These are phyloP conservation scores for Lenwebbia sp. DNA, from an alignment of 345 rosid genomes.

Conservation along the genomic window DNA sequence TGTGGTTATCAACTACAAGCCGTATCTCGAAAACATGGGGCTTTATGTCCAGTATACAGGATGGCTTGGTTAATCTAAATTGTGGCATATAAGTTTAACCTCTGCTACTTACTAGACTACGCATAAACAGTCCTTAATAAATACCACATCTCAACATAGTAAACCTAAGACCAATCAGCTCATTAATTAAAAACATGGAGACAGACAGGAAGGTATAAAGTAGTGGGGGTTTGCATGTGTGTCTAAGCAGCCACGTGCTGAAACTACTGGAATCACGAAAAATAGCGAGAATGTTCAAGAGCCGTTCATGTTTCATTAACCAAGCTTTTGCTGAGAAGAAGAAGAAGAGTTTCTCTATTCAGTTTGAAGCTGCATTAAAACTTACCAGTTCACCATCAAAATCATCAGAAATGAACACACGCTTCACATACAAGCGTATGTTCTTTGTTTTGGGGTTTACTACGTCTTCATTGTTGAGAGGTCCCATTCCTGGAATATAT, in stretches of 20 bases:
- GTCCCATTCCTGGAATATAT: constrained; percentile 96
- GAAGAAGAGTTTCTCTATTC: not conserved
- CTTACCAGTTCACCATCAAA: constrained; percentile 99
- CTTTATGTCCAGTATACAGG: not conserved
- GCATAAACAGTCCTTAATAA: not conserved
- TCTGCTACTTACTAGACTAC: not conserved
- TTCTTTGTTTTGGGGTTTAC: constrained; percentile 87
- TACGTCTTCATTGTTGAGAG: constrained; percentile 85
- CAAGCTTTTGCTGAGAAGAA: not conserved
- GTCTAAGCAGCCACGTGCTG: not conserved
- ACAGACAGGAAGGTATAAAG: not conserved
- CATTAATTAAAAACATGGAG: not conserved
- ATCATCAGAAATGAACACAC: constrained; percentile 98
- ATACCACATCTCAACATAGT: not conserved
- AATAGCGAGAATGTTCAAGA: not conserved
- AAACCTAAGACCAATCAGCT: not conserved
- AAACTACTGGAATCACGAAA: not conserved
- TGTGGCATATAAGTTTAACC: not conserved
- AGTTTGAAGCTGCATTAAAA: not conserved
- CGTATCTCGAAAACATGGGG: not conserved
- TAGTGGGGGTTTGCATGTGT: not conserved
- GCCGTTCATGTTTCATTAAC: not conserved
- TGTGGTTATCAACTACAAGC: not conserved
- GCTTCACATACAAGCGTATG: constrained; percentile 80
- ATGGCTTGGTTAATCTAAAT: not conserved